phyloP scores from a whole-genome alignment of 2,329 filamentous ascomycete species.

The Scedosporium boydii region DNA sequence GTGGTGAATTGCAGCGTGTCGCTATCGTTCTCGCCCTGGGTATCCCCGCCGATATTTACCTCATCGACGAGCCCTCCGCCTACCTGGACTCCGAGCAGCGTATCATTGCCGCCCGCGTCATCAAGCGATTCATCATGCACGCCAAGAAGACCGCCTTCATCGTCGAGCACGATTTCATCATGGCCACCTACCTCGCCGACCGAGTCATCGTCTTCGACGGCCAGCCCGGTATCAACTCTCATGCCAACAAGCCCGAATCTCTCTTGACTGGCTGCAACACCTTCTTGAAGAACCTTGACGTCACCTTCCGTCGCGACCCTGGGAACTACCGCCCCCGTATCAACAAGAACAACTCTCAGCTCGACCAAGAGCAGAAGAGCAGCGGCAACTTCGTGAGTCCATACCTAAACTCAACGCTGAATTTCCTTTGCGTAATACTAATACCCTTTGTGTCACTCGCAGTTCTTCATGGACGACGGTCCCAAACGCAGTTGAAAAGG shows the following conservation, averaged over 20 bases:
- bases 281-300: constrained; percentile 93
- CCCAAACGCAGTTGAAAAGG: constrained; percentile 44
- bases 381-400: constrained; percentile 76
- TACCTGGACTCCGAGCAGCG: constrained; percentile 99
- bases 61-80: constrained; percentile 94
- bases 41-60: constrained; percentile 91
- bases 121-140: constrained; percentile 99
- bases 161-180: constrained; percentile 99
- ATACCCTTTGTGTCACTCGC: constrained; percentile 9
- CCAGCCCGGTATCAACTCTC: constrained; percentile 76
- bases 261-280: constrained; percentile 91
- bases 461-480: constrained; percentile 92
- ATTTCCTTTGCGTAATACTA: constrained; percentile 11
- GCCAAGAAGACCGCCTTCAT: constrained; percentile 99
- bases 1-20: constrained; percentile 98
- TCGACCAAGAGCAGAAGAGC: constrained; percentile 96
- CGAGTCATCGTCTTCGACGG: constrained; percentile 98
- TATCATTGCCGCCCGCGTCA: constrained; percentile 93
- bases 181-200: constrained; percentile 71
- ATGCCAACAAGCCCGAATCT: constrained; percentile 83
- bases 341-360: constrained; percentile 92
- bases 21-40: constrained; percentile 96
- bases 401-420: background rate
- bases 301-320: constrained; percentile 97
- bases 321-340: constrained; percentile 95